These are phyloP conservation scores for Eucalyptus regnans DNA, from an alignment of 345 rosid genomes.

Conservation along the genomic window DNA sequence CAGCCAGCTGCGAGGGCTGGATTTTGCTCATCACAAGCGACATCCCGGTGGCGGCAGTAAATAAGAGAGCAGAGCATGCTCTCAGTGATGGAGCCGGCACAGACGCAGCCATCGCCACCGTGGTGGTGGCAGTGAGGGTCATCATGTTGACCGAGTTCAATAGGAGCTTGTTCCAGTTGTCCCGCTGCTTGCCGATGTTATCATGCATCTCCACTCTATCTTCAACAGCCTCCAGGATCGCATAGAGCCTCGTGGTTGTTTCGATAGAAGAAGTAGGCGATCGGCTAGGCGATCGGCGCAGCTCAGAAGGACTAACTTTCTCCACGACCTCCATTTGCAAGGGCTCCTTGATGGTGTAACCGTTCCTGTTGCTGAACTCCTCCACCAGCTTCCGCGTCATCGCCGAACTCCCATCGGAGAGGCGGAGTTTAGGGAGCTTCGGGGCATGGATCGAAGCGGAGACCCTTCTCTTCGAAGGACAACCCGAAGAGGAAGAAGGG, in stretches of 20 bases:
- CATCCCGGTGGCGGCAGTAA: constrained; percentile 19
- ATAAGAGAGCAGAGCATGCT: constrained; percentile 7
- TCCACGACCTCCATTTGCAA: not conserved
- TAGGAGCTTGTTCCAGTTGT: constrained; percentile 52
- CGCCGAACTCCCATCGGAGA: not conserved
- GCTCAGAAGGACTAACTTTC: not conserved
- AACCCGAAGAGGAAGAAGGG: not conserved
- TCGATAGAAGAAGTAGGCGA: not conserved
- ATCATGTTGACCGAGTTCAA: constrained; percentile 60
- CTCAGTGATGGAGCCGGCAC: not conserved
- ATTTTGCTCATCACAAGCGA: constrained; percentile 18
- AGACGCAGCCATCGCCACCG: not conserved
- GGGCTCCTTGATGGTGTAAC: not conserved
- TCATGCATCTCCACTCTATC: constrained; percentile 67
- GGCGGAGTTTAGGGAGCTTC: not conserved
- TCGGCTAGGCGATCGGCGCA: not conserved
- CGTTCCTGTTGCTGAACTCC: not conserved
- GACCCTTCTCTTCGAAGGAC: not conserved
- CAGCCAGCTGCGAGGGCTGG: constrained; percentile 32
- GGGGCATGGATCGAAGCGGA: not conserved
- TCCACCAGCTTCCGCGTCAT: not conserved
- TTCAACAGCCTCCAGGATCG: constrained; percentile 39
- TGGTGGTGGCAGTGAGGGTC: constrained; percentile 42
- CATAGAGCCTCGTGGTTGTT: constrained; percentile 8
- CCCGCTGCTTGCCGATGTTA: constrained; percentile 53